These are phyloP conservation scores for Pseudonitzschia multiseries DNA, from an alignment of 108 stramenopile species.

Conservation along the genomic window DNA sequence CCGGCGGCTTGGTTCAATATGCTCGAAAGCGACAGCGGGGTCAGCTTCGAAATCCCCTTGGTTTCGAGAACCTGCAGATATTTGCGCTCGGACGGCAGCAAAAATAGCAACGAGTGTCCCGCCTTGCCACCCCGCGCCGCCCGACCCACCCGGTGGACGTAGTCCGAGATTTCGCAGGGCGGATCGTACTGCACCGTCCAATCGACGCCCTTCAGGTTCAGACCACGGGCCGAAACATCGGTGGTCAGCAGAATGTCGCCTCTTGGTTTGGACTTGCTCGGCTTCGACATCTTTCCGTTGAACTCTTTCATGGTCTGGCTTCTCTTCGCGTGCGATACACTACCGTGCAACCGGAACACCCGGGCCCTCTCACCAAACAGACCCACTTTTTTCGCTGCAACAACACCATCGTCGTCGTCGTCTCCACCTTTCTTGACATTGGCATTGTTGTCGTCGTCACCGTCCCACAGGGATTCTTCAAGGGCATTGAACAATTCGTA, in stretches of 20 bases:
- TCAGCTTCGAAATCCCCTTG: slow-evolving; percentile 62
- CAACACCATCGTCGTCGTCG: background rate
- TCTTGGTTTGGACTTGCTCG: slow-evolving; percentile 16
- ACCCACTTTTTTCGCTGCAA: slow-evolving; percentile 23
- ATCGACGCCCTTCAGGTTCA: slow-evolving; percentile 84
- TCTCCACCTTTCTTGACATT: slow-evolving; percentile 7
- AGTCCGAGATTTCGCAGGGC: slow-evolving; percentile 87
- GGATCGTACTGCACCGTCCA: slow-evolving; percentile 95
- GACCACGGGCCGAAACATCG: slow-evolving; percentile 93
- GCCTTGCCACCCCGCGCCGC: slow-evolving; percentile 85
- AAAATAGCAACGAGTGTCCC: slow-evolving; percentile 85
- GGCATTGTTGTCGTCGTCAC: too few species aligned
- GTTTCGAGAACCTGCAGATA: slow-evolving; percentile 79
- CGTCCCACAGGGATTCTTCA: slow-evolving; percentile 48
- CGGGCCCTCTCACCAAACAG: slow-evolving; percentile 60
- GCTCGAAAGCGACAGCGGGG: slow-evolving; percentile 67
- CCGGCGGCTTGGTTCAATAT: slow-evolving; percentile 69
- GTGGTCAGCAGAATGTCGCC: slow-evolving; percentile 81
- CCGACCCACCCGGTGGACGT: slow-evolving; percentile 89
- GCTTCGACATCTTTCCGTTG: slow-evolving; percentile 5
- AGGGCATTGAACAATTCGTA: slow-evolving; percentile 63
- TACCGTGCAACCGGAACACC: slow-evolving; percentile 84
- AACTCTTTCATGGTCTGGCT: slow-evolving; percentile 62
- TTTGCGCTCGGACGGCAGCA: slow-evolving; percentile 86
- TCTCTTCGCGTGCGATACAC: slow-evolving; percentile 76